Conservation (phyloP, 192 early-diverging fungal genomes). For the Haplosporangium gracile region DNA sequence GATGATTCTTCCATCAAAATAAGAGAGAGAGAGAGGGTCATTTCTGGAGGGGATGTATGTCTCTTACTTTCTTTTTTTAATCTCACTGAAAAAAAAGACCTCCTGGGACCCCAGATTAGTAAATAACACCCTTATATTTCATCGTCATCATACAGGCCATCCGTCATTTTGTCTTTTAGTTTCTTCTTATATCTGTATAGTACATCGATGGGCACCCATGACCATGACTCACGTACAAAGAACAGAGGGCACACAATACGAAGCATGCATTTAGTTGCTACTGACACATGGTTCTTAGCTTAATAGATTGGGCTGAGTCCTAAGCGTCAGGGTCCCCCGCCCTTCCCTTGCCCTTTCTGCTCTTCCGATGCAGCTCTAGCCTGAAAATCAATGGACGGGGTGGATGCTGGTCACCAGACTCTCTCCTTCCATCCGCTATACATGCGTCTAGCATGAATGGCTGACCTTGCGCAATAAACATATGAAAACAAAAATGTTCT, state of each 20-base stretch:
- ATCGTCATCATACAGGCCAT: background rate
- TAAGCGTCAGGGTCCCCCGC: background rate
- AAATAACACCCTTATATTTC: background rate
- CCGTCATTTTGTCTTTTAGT: background rate
- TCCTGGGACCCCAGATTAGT: constrained; percentile 6
- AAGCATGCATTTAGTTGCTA: background rate
- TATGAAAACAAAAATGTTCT: background rate
- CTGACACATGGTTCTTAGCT: background rate
- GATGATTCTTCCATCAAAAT: no score
- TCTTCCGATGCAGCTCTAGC: no score
- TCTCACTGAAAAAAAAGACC: background rate
- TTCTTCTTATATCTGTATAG: background rate
- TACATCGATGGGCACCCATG: background rate
- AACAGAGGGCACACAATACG: background rate
- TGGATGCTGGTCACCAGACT: background rate
- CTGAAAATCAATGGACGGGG: no score
- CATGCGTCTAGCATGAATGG: background rate
- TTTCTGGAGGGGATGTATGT: no score
- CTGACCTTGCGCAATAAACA: background rate
- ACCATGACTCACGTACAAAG: background rate
- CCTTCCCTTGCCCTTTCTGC: background rate
- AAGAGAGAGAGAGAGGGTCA: no score
- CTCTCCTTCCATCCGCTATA: no score
- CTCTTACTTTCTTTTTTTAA: no score
- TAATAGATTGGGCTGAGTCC: background rate